Conservation (phyloP, 1,284 basidiomycete genomes). For the Cutaneotrichosporon sp. region DNA sequence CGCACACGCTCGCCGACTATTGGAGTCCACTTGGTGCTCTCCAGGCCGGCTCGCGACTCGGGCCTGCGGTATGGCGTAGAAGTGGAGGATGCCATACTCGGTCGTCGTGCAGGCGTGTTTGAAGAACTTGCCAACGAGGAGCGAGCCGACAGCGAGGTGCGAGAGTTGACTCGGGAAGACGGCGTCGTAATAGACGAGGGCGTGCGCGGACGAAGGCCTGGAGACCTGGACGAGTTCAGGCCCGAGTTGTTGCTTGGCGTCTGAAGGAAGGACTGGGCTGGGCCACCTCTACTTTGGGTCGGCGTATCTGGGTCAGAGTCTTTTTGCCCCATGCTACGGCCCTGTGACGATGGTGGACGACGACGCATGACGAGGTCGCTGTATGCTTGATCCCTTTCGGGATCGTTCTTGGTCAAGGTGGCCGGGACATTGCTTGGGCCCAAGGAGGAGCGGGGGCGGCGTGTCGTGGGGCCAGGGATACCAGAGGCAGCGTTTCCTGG, state of each 20-base stretch:
- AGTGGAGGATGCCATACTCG: slow-evolving; percentile 40
- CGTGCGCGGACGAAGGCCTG: slow-evolving; percentile 38
- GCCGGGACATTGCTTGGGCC: slow-evolving; percentile 28
- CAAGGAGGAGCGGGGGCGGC: slow-evolving; percentile 47
- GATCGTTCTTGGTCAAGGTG: slow-evolving; percentile 22
- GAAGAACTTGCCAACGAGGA: slow-evolving; percentile 35
- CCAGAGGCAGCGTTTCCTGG: slow-evolving; percentile 31
- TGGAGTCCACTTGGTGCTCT: slow-evolving; percentile 36
- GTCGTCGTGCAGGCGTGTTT: slow-evolving; percentile 34
- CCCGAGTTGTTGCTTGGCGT: slow-evolving; percentile 14
- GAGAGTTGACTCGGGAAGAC: slow-evolving; percentile 32
- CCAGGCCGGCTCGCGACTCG: slow-evolving; percentile 39
- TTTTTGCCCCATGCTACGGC: slow-evolving; percentile 4
- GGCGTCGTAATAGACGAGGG: slow-evolving; percentile 32
- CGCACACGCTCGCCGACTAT: slow-evolving; percentile 72
- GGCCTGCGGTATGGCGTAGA: slow-evolving; percentile 42
- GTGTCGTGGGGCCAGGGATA: slow-evolving; percentile 43
- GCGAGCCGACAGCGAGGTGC: slow-evolving; percentile 33
- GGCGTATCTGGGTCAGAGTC: slow-evolving; percentile 40
- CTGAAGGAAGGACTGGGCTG: slow-evolving; percentile 10
- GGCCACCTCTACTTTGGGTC: slow-evolving; percentile 20
- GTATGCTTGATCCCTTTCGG: slow-evolving; percentile 43
- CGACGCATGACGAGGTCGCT: slow-evolving; percentile 37
- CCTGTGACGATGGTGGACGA: slow-evolving; percentile 30
- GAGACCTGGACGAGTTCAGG: slow-evolving; percentile 36